Base-by-base conservation (phyloP, 495 filamentous ascomycete genomes). In the Entonaema liquescens region DNA sequence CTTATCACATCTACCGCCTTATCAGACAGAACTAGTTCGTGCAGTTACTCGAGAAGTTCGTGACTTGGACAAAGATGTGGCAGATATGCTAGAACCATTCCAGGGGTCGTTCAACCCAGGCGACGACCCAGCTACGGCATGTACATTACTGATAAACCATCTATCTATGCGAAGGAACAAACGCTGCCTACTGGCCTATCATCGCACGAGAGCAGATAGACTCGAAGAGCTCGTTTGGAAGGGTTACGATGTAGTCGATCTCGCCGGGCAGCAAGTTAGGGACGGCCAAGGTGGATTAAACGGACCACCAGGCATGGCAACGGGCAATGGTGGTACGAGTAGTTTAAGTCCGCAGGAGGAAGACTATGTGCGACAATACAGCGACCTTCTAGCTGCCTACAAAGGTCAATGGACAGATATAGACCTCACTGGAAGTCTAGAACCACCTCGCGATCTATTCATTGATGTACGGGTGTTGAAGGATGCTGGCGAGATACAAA, bases 401-500 rank as follows among this genome's bases (percentile, higher is more conserved):
- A 99, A 99, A 79, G 96, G 96, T 0, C 94, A 97, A 72, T 99
- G 95, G 95, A 98, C 95, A 23, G 96, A 99, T 79, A 90, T 99
- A 59, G 96, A 99, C 80, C 82, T 99, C 62, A 98, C 95, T 13
- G 96, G 96, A 47, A 94, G 91, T 70, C 84, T 99, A 77, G 94
- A 98, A 76, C 96, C 96, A 35, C 95, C 96, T 31, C 89, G 87
- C 76, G 96, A 99, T 82, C 81, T 99, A 57, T 99, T 99, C 77
- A 96, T 99, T 77, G 96, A 99, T 80, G 96, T 99, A 56, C 84
- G 96, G 60, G 96, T 98, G 58, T 79, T 99, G 68, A 97, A 95
- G 77, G 95, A 99, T 83, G 96, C 95, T 47, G 96, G 96, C 25
- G 95, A 98, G 84, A 97, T 99, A 68, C 95, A 99, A 82, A 99